phyloP scores from a whole-genome alignment of 148 eudicot genomes.

The Vaccinium myrtillus region DNA sequence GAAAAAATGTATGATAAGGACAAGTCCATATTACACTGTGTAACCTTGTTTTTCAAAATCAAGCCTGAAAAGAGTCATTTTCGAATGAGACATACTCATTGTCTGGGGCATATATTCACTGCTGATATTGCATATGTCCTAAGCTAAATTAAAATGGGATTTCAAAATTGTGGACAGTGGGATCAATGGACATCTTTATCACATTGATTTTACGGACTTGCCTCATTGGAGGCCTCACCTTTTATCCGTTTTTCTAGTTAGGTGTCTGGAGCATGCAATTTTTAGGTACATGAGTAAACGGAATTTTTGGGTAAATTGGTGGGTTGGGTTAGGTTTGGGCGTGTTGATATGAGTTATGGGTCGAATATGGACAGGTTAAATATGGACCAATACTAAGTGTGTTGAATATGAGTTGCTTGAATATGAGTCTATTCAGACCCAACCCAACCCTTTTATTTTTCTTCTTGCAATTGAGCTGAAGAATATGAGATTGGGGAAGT shows the following conservation, averaged over 20 bases:
- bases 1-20: background rate
- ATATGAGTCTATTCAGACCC: too few species aligned
- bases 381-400: too few species aligned
- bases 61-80: background rate
- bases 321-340: too few species aligned
- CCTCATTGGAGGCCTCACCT: background rate
- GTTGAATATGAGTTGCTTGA: too few species aligned
- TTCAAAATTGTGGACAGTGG: background rate
- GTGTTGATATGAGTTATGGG: too few species aligned
- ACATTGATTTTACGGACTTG: background rate
- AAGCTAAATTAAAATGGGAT: background rate
- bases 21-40: slow-evolving; percentile 2
- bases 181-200: background rate
- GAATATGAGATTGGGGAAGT: too few species aligned
- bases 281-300: background rate
- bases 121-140: background rate
- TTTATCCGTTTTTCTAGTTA: background rate
- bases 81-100: background rate
- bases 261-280: background rate
- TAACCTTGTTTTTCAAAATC: background rate
- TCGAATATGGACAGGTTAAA: too few species aligned
- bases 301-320: too few species aligned
- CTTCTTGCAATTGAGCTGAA: too few species aligned
- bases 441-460: too few species aligned
- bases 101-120: background rate